Evolutionary conservation across 352 stramenopile species (phyloP), one percentile per base, ranked within the genome.

Genomic region (Elongisporangium undulatum): DNA sequence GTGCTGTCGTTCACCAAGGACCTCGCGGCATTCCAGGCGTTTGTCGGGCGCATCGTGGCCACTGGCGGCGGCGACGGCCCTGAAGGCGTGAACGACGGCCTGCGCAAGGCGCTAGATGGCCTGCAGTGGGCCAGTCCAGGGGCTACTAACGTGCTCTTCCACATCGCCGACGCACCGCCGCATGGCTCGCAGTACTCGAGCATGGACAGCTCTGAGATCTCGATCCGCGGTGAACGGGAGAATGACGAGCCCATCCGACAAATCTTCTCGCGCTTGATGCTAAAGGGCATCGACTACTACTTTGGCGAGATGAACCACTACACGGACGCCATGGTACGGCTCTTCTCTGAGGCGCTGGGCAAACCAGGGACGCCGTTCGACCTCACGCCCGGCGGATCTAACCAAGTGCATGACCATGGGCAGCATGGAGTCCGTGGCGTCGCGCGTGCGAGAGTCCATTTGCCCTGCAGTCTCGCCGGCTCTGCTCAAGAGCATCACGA

Each of bases 151-250:
- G 54, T 83, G 41, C 49, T 71, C 20, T 76, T 83, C 48, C 57
- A 79, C 57, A 78, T 83, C 53, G 66, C 61, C n/a, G 74, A 83
- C 59, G 58, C 63, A 7, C 71, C 74, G 49, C 75, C 70, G 38
- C 74, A 83, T 56, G 71, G 74, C 20, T 66, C 9, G n/a, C 48
- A 71, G 51, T 83, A 75, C 53, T 65, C 71, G 19, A 20, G 4
- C 19, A n/a, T 52, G 7, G 26, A 5, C 20, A 49, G 56, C 29
- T 16, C 4, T 17, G 41, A 53, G 67, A 71, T 50, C 49, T 67
- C 49, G 64, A 49, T 64, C 63, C 5, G 20, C 53, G 45, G 61
- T 3, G 20, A n/a, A n/a, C n/a, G 51, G 66, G 24, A 39, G 58
- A 16, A 67, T 19, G 48, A 66, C 55, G 45, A 58, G 48, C 53